A percentile compares a stretch with the other conserved stretches of the same genome.
Conservation (phyloP, 192 early-diverging fungal genomes). For the Mortierella claussenii region DNA sequence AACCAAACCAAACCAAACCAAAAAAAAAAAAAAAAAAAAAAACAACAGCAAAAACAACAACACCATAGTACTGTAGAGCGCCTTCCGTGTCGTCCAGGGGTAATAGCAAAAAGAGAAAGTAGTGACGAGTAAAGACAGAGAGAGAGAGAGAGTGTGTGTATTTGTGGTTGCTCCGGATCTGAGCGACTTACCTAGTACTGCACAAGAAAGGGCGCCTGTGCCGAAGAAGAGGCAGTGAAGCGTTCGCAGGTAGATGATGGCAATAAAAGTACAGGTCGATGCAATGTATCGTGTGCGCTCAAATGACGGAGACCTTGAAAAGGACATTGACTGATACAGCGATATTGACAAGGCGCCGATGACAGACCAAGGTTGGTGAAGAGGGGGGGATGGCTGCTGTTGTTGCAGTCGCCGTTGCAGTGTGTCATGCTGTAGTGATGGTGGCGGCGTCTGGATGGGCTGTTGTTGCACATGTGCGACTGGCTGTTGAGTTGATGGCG, state of each 20-base stretch:
- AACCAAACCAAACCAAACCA: no score
- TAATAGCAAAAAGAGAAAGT: background rate
- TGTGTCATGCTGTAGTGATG: background rate
- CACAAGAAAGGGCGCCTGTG: slow-evolving; percentile 48
- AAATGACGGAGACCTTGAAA: slow-evolving; percentile 47
- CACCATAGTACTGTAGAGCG: background rate
- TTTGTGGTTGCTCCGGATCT: background rate
- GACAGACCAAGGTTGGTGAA: slow-evolving; percentile 26
- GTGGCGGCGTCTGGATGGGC: no score
- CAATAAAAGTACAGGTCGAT: slow-evolving; percentile 51
- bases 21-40: background rate
- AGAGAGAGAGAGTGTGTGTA: background rate
- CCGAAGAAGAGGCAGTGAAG: slow-evolving; percentile 52
- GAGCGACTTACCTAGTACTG: slow-evolving; percentile 47
- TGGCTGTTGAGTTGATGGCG: no score
- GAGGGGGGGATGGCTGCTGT: background rate
- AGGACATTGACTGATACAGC: slow-evolving; percentile 44
- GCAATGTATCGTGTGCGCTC: slow-evolving; percentile 47
- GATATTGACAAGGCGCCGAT: slow-evolving; percentile 43
- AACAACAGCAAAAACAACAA: background rate
- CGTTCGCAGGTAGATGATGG: slow-evolving; percentile 50
- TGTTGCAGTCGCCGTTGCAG: slow-evolving; percentile 7
- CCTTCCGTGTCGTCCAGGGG: background rate
- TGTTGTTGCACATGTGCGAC: no score
- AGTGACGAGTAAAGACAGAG: no score